A percentile compares a stretch with the other conserved stretches of the same genome.
phyloP scores from a whole-genome alignment of 129 eudicot genomes.

The Flaveria bidentis region DNA sequence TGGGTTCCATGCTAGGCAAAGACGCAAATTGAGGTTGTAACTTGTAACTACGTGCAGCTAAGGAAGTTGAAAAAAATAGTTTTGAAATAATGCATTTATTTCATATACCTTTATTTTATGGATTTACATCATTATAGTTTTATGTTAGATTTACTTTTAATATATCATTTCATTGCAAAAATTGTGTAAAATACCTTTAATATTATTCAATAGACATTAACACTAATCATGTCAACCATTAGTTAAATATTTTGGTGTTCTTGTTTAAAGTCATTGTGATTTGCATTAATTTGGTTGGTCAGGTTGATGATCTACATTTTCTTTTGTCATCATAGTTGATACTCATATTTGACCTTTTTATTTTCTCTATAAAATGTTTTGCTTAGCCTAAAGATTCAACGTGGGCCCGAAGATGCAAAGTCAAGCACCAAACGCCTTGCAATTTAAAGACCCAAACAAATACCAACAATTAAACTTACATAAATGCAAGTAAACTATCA shows the following conservation, averaged over 20 bases:
- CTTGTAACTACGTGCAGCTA: too few relatives aligned
- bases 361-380: neutral
- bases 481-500: neutral
- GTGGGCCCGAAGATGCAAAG: neutral
- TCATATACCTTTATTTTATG: neutral
- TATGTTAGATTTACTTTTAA: neutral
- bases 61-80: too few relatives aligned
- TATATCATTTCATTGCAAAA: neutral
- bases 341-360: neutral
- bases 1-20: too few relatives aligned
- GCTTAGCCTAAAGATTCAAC: neutral
- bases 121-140: neutral
- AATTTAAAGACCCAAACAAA: neutral
- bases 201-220: neutral
- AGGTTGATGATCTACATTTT: neutral
- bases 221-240: neutral
- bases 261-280: neutral
- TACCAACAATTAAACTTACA: neutral
- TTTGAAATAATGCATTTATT: neutral
- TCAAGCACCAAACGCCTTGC: neutral
- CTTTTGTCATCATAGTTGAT: neutral
- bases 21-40: too few relatives aligned
- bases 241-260: neutral
- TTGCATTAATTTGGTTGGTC: conserved; percentile 1
- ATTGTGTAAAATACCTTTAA: neutral